phyloP scores from a whole-genome alignment of 331 rosid genomes.

The Rosa hybrid region DNA sequence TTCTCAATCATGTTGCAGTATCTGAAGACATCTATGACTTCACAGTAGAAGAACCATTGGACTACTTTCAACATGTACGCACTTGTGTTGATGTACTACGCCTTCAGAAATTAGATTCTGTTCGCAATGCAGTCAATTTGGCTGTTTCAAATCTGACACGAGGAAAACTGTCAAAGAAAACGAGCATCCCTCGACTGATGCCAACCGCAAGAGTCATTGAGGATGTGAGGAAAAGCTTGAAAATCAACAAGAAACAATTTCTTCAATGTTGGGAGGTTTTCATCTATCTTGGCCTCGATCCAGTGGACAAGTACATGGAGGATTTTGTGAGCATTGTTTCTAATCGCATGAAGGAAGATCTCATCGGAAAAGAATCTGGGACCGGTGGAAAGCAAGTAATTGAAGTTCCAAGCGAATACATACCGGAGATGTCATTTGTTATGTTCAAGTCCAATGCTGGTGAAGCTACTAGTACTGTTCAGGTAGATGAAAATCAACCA shows the following conservation, averaged over 20 bases:
- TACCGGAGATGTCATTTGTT: conserved; percentile 71
- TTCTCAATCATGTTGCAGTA: conserved; percentile 59
- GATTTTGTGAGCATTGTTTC: conserved; percentile 65
- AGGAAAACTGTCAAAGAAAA: conserved; percentile 73
- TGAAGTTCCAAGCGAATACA: conserved; percentile 51
- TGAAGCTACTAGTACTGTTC: conserved; percentile 43
- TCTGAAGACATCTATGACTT: conserved; percentile 75
- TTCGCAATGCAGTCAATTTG: conserved; percentile 45
- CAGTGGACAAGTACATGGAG: conserved; percentile 58
- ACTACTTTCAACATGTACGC: conserved; percentile 74
- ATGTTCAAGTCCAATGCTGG: conserved; percentile 54
- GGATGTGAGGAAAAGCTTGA: conserved; percentile 59
- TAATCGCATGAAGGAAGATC: conserved; percentile 69
- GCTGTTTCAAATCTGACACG: conserved; percentile 61
- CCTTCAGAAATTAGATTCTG: conserved; percentile 56
- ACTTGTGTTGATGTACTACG: conserved; percentile 67
- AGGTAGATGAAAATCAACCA: conserved; percentile 56
- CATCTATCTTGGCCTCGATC: conserved; percentile 67
- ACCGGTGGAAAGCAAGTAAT: conserved; percentile 64
- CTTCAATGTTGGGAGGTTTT: conserved; percentile 92
- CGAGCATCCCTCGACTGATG: conserved; percentile 46
- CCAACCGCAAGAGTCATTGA: conserved; percentile 59
- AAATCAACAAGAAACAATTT: conserved; percentile 83
- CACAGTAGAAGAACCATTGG: conserved; percentile 91
- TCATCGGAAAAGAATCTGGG: conserved; percentile 72